Percentiles rank a stretch among this genome's conserved stretches.
Conservation (phyloP, 768 basidiomycete genomes). For the Grammothele lineata region DNA sequence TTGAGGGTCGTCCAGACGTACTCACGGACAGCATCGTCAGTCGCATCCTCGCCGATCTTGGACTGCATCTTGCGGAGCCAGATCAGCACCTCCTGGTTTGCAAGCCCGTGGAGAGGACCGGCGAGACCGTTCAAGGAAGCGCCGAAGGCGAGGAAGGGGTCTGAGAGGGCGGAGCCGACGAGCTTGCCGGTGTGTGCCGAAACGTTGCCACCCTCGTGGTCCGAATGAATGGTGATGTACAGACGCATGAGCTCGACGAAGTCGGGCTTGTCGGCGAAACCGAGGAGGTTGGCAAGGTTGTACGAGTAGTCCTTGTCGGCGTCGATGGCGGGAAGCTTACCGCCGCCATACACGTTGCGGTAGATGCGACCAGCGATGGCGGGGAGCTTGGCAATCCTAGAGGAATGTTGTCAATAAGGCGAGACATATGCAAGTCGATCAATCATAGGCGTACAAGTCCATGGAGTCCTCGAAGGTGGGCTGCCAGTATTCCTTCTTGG, state of each 20-base stretch:
- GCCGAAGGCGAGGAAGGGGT: conserved; percentile 93
- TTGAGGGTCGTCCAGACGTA: conserved; percentile 96
- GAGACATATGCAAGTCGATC: not conserved
- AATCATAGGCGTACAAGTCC: conserved; percentile 67
- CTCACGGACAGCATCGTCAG: conserved; percentile 85
- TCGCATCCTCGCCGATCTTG: conserved; percentile 80
- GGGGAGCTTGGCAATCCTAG: conserved; percentile 91
- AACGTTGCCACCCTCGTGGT: conserved; percentile 98
- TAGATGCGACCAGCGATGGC: conserved; percentile 94
- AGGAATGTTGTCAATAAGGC: not conserved
- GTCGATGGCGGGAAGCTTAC: conserved; percentile 87
- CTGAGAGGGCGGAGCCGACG: conserved; percentile 92
- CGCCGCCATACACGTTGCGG: conserved; percentile 81
- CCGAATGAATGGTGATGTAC: conserved; percentile 97
- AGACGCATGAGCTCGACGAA: conserved; percentile 95
- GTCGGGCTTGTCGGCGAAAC: conserved; percentile 80
- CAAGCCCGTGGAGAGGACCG: conserved; percentile 93
- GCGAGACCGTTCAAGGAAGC: conserved; percentile 95
- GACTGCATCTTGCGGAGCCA: conserved; percentile 94
- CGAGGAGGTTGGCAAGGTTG: conserved; percentile 87
- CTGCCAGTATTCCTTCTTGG: conserved; percentile 97
- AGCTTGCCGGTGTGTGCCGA: conserved; percentile 93
- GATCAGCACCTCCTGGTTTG: conserved; percentile 94
- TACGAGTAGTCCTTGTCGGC: conserved; percentile 79
- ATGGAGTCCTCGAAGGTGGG: conserved; percentile 88